A percentile compares a stretch with the other conserved stretches of the same genome.
These are phyloP conservation scores for Rossbeevera mucosa DNA, from an alignment of 768 basidiomycete genomes.

Conservation along the genomic window DNA sequence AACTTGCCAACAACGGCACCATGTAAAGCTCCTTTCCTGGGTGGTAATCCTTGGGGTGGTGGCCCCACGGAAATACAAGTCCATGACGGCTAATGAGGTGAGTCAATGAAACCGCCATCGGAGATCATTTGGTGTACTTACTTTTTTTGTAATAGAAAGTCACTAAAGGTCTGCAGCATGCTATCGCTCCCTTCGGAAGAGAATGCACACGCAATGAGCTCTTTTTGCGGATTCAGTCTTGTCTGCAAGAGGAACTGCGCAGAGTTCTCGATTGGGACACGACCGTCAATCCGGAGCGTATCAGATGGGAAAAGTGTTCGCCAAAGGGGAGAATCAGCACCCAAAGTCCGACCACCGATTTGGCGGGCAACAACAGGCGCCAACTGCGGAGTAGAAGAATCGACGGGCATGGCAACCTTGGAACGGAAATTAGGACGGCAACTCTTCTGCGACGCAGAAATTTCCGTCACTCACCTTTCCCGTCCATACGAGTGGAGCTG, in stretches of 20 bases:
- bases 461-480: slow-evolving; percentile 54
- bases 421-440: slow-evolving; percentile 15
- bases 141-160: slow-evolving; percentile 71
- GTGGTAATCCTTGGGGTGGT: slow-evolving; percentile 62
- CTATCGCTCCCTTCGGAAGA: slow-evolving; percentile 45
- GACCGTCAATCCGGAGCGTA: slow-evolving; percentile 73
- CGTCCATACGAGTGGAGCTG: slow-evolving; percentile 61
- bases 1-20: slow-evolving; percentile 63
- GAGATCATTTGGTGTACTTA: slow-evolving; percentile 34
- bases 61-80: slow-evolving; percentile 82
- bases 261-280: slow-evolving; percentile 74
- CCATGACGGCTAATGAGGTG: slow-evolving; percentile 64
- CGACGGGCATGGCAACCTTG: slow-evolving; percentile 82
- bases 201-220: slow-evolving; percentile 75
- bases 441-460: background rate
- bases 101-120: slow-evolving; percentile 10
- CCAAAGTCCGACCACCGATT: slow-evolving; percentile 67
- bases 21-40: slow-evolving; percentile 87
- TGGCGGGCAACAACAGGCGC: slow-evolving; percentile 68
- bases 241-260: slow-evolving; percentile 75
- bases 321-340: slow-evolving; percentile 62
- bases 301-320: slow-evolving; percentile 68
- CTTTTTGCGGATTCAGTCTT: slow-evolving; percentile 70
- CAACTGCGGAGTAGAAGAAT: slow-evolving; percentile 64
- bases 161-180: slow-evolving; percentile 57